These are phyloP conservation scores for Phytophthora sp. DNA, from an alignment of 352 stramenopile species.

Conservation along the genomic window DNA sequence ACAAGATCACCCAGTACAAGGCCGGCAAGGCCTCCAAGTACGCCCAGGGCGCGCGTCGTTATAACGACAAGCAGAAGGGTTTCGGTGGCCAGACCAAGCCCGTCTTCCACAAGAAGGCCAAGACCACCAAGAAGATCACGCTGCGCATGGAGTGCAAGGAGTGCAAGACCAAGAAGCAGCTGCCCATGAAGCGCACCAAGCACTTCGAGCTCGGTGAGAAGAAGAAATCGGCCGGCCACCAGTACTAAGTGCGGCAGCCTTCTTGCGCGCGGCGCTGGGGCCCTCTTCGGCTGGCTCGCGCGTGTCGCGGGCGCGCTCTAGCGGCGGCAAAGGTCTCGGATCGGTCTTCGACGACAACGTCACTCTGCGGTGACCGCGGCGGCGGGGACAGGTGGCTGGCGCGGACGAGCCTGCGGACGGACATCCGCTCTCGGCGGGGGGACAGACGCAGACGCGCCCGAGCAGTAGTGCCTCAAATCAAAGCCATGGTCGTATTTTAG, in stretches of 20 bases:
- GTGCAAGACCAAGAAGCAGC: conserved; percentile 99
- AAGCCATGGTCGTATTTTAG: conserved; percentile 68
- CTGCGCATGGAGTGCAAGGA: conserved; percentile 99
- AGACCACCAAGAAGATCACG: conserved; percentile 98
- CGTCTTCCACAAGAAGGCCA: conserved; percentile 99
- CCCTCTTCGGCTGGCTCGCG: conserved; percentile 13
- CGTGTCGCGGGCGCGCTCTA: background rate
- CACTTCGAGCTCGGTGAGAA: conserved; percentile 99
- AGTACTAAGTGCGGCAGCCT: conserved; percentile 91
- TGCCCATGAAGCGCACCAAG: conserved; percentile 99
- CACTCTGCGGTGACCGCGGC: conserved; percentile 24
- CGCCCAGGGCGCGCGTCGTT: conserved; percentile 97
- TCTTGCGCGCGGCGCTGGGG: conserved; percentile 6
- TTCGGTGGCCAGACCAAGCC: conserved; percentile 99
- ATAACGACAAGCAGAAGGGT: conserved; percentile 99
- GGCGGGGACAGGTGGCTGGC: conserved; percentile 12
- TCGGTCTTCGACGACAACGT: conserved; percentile 28
- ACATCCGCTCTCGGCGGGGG: conserved; percentile 11
- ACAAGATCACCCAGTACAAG: conserved; percentile 99
- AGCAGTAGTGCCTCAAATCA: conserved; percentile 44
- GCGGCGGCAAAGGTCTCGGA: conserved; percentile 7
- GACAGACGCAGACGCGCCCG: conserved; percentile 15
- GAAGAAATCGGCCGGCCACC: conserved; percentile 97
- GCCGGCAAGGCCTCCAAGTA: conserved; percentile 99
- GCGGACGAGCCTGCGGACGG: conserved; percentile 1